phyloP scores from a whole-genome alignment of 805 yeast genomes.

The Kazachstania africana region DNA sequence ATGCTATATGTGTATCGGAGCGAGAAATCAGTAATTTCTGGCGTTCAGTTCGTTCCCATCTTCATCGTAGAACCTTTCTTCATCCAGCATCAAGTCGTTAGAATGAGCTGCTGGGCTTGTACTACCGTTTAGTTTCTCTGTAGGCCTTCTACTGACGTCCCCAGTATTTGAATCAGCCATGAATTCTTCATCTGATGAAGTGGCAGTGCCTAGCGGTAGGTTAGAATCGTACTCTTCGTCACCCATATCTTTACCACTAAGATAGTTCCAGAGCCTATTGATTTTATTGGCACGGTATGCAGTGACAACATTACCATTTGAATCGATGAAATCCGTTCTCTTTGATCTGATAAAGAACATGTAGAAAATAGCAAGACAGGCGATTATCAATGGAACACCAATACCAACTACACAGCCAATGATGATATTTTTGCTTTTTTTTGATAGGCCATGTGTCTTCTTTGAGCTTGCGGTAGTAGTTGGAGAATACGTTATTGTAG shows the following conservation, averaged over 20 bases:
- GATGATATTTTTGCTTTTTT: conserved; percentile 38
- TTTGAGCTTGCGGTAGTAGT: conserved; percentile 17
- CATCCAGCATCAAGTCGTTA: conserved; percentile 13
- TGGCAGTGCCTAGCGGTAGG: conserved; percentile 14
- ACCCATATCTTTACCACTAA: conserved; percentile 14
- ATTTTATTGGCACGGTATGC: conserved; percentile 16
- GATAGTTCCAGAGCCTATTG: conserved; percentile 11
- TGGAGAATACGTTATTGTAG: conserved; percentile 22
- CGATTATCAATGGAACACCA: conserved; percentile 42
- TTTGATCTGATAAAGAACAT: conserved; percentile 15
- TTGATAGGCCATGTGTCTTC: conserved; percentile 30
- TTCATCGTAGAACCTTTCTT: conserved; percentile 15
- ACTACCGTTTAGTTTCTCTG: background rate
- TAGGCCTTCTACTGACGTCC: background rate
- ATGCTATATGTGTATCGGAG: background rate
- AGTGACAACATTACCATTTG: conserved; percentile 23
- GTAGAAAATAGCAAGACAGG: conserved; percentile 9
- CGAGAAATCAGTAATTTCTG: conserved; percentile 9
- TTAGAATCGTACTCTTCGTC: conserved; percentile 19
- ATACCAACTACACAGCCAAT: conserved; percentile 61
- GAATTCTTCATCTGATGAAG: conserved; percentile 4
- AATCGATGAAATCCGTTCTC: conserved; percentile 20
- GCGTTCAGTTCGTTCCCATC: conserved; percentile 15
- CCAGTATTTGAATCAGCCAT: background rate
- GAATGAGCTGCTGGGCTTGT: conserved; percentile 2